phyloP scores from a whole-genome alignment of 495 filamentous ascomycete species.

The Aspergillus hancockii region DNA sequence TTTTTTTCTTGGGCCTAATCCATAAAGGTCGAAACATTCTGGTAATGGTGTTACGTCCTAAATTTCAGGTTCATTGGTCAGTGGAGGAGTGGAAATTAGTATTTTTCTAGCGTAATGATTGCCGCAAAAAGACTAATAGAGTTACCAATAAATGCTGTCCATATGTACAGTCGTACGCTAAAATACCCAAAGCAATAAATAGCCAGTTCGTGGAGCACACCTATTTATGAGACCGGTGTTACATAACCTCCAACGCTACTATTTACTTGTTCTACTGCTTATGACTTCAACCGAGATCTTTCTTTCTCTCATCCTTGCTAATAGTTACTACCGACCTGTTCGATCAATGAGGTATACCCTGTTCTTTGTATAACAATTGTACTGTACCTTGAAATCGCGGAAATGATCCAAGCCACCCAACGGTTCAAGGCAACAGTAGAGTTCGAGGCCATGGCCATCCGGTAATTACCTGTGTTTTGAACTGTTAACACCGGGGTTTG shows the following conservation, averaged over 20 bases:
- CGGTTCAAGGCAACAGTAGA: conserved; percentile 1
- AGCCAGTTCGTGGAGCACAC: conserved; percentile 2
- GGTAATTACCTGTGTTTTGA: neutral
- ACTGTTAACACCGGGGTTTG: conserved; percentile 9
- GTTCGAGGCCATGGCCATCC: neutral
- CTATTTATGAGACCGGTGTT: conserved; percentile 1
- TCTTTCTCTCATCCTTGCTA: no score
- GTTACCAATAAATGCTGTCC: conserved; percentile 10
- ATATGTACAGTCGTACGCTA: conserved; percentile 7
- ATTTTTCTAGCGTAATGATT: conserved; percentile 1
- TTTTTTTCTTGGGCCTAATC: neutral
- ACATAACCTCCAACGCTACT: neutral
- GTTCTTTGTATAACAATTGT: neutral
- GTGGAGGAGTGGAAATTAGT: conserved; percentile 4
- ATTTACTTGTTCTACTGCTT: neutral
- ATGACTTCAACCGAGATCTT: neutral
- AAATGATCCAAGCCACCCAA: conserved; percentile 1
- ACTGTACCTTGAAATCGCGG: neutral
- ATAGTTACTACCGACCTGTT: no score
- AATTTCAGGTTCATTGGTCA: conserved; percentile 5
- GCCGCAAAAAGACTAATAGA: neutral
- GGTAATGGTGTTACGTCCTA: conserved; percentile 8
- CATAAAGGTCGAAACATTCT: conserved; percentile 4
- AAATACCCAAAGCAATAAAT: neutral
- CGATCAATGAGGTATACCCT: neutral